Base-by-base conservation (phyloP, 2,329 filamentous ascomycete genomes). In the Paraphaeosphaeria minitans region DNA sequence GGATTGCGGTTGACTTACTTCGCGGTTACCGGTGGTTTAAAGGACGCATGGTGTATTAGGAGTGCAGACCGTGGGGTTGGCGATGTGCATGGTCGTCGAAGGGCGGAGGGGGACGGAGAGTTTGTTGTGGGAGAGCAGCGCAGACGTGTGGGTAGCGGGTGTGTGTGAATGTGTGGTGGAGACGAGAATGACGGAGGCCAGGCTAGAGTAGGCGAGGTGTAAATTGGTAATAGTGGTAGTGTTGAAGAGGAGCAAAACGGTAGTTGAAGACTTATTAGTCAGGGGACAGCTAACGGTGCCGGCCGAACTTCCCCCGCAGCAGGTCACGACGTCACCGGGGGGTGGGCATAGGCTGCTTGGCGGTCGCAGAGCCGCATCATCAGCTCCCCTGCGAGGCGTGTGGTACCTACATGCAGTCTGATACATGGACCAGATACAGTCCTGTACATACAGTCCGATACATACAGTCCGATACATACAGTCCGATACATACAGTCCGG, bases 11-110 rank as follows among this genome's bases (percentile, higher is more conserved):
- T 4, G 24, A 53, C 61, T 53, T 61, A 67, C 64, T 58, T 67
- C 63, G 64, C 64, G 51, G 50, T 63, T 55, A 64, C 51, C 57
- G 59, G 35, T 42, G 46, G 37, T 35, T 55, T 62, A 67, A 58
- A 65, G 63, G 46, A 62, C 55, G 50, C 64, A 67, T 67, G 45
- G 35, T 58, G 55, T 42, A 16, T 59, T 48, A 37, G 27, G 21
- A 37, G n/a, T 46, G 56, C 48, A 46, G 56, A 47, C 47, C 47
- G 61, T 59, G 46, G 41, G 53, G 33, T 49, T 57, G 55, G 54
- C 53, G 56, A 65, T 49, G 55, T 63, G 60, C 62, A 65, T 67
- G 49, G 48, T 61, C 45, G 58, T 50, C 39, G 8, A 51, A 39
- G 27, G 48, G 7, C 8, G 33, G 21, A 51, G 47, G 46, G 46